A percentile compares a stretch with the other conserved stretches of the same genome.
Evolutionary conservation across 2,329 filamentous ascomycete genomes (phyloP).

Genomic region (Raffaelea arxii): DNA sequence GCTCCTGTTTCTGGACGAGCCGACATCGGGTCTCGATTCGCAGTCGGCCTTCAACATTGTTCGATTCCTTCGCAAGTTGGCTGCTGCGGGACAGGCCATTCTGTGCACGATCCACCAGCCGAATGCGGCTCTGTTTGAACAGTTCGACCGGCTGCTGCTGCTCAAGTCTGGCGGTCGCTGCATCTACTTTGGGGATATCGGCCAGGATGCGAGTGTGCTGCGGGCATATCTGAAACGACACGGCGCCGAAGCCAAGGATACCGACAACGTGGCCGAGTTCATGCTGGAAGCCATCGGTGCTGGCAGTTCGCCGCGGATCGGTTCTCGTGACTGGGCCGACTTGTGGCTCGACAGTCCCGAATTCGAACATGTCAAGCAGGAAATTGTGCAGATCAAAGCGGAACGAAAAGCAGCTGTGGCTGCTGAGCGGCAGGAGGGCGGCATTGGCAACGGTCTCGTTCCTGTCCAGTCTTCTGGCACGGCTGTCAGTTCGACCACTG

Average conservation of each 20-base stretch:
- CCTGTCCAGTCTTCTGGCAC: slow-evolving; percentile 18
- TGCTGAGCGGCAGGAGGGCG: neutral
- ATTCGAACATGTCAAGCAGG: slow-evolving; percentile 53
- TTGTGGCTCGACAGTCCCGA: slow-evolving; percentile 69
- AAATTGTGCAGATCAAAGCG: slow-evolving; percentile 57
- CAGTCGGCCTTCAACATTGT: slow-evolving; percentile 70
- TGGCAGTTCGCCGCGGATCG: slow-evolving; percentile 61
- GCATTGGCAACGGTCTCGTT: neutral
- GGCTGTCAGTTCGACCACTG: slow-evolving; percentile 31
- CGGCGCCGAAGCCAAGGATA: slow-evolving; percentile 48
- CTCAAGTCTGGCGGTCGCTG: slow-evolving; percentile 69
- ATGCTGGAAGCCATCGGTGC: slow-evolving; percentile 82
- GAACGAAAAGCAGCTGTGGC: slow-evolving; percentile 33
- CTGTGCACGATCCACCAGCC: slow-evolving; percentile 89
- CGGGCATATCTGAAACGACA: slow-evolving; percentile 51
- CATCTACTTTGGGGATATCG: slow-evolving; percentile 81
- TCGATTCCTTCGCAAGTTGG: slow-evolving; percentile 66
- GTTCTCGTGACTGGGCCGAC: slow-evolving; percentile 69
- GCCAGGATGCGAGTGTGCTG: slow-evolving; percentile 61
- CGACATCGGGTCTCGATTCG: slow-evolving; percentile 64
- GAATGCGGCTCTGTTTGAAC: slow-evolving; percentile 75
- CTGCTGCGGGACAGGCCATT: slow-evolving; percentile 74
- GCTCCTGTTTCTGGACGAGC: slow-evolving; percentile 70
- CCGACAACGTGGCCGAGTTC: slow-evolving; percentile 59
- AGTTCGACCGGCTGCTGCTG: slow-evolving; percentile 75